Percentiles rank a stretch among this genome's conserved stretches.
These are phyloP conservation scores for Exophiala lecanii-corni DNA, from an alignment of 2,329 filamentous ascomycete genomes.

Conservation along the genomic window DNA sequence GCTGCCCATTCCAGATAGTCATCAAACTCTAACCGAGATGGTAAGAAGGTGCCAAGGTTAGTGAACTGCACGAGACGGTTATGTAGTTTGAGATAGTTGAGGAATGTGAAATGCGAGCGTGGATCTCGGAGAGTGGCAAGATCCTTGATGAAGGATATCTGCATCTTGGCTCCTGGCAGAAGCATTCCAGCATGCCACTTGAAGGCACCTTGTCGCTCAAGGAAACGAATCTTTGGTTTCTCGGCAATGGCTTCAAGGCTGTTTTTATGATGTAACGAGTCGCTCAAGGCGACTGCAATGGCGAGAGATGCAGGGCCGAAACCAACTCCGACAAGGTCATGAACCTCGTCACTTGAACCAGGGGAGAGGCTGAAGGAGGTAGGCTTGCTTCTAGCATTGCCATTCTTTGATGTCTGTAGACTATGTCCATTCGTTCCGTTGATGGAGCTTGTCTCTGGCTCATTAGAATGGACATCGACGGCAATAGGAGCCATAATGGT, in stretches of 20 bases:
- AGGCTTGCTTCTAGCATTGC: too few species aligned
- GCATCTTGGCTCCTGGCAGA: constrained; percentile 88
- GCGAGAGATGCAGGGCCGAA: constrained; percentile 90
- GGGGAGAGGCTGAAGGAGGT: constrained; percentile 9
- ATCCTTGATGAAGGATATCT: constrained; percentile 96
- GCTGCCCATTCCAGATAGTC: constrained; percentile 95
- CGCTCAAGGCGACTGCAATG: constrained; percentile 83
- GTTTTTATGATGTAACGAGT: constrained; percentile 45
- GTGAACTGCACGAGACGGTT: constrained; percentile 82
- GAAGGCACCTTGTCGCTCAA: constrained; percentile 80
- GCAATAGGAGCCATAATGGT: background rate
- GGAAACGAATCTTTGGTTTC: constrained; percentile 70
- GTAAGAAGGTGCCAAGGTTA: constrained; percentile 84
- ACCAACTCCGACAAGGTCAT: constrained; percentile 84
- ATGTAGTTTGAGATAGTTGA: constrained; percentile 86
- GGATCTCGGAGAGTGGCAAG: constrained; percentile 85
- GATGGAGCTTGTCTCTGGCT: constrained; percentile 5
- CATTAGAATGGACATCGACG: too few species aligned
- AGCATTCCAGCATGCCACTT: constrained; percentile 96
- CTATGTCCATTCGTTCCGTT: constrained; percentile 5
- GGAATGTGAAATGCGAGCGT: constrained; percentile 85
- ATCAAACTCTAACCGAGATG: constrained; percentile 82
- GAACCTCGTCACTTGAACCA: constrained; percentile 52
- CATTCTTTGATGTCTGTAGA: background rate
- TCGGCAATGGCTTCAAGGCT: constrained; percentile 9